Evolutionary conservation across 192 early-diverging fungal species (phyloP).

Genomic region (Podila epigama): DNA sequence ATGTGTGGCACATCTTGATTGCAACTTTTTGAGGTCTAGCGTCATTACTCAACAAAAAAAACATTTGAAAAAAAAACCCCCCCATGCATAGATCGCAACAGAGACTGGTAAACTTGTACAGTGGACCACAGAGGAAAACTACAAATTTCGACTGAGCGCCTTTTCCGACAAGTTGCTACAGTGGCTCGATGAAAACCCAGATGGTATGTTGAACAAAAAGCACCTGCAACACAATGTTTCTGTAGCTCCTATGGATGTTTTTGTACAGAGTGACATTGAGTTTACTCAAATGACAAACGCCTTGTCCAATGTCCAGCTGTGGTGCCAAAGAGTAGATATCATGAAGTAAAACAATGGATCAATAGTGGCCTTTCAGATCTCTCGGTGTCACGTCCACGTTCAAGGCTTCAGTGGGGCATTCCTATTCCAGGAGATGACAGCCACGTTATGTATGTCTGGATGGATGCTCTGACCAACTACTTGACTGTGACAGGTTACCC

Average conservation of each 20-base stretch:
- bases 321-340: conserved; percentile 65
- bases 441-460: conserved; percentile 97
- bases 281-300: neutral
- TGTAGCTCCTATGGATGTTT: too few species aligned
- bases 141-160: conserved; percentile 84
- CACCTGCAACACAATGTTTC: neutral
- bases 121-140: conserved; percentile 93
- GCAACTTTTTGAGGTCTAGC: too few species aligned
- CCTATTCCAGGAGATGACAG: conserved; percentile 85
- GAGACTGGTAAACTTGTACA: conserved; percentile 88
- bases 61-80: too few species aligned
- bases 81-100: conserved; percentile 60
- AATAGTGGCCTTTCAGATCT: conserved; percentile 71
- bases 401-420: conserved; percentile 89
- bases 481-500: conserved; percentile 88
- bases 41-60: too few species aligned
- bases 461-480: conserved; percentile 96
- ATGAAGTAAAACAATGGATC: conserved; percentile 74
- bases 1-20: too few species aligned
- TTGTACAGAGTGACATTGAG: too few species aligned
- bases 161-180: conserved; percentile 66
- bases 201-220: conserved; percentile 35
- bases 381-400: conserved; percentile 83
- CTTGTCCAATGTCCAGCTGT: conserved; percentile 57
- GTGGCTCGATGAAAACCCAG: conserved; percentile 76